Percentiles rank a stretch among this genome's conserved stretches.
Evolutionary conservation across 1,284 basidiomycete species (phyloP).

Genomic region (Vanrija sp.): DNA sequence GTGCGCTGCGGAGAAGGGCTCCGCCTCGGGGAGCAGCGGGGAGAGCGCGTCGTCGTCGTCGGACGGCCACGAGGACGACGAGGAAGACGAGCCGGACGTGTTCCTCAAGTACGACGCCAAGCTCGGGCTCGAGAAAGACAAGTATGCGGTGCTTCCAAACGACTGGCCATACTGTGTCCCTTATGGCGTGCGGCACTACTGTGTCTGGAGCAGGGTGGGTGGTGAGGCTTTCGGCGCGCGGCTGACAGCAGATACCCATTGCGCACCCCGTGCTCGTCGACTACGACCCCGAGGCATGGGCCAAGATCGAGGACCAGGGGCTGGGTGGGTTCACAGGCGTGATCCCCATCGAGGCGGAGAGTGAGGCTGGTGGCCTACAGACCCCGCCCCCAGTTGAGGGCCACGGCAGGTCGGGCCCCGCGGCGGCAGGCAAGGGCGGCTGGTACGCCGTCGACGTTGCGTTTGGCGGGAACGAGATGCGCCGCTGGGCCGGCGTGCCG

Average conservation of each 20-base stretch:
- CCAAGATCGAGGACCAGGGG: conserved; percentile 35
- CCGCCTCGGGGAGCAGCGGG: not conserved
- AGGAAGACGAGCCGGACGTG: conserved; percentile 22
- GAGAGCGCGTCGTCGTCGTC: not conserved
- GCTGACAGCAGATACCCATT: conserved; percentile 38
- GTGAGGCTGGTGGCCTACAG: not conserved
- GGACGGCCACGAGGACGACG: conserved; percentile 6
- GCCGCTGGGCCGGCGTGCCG: conserved; percentile 33
- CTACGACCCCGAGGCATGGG: conserved; percentile 36
- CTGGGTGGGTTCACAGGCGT: conserved; percentile 46
- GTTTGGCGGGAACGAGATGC: conserved; percentile 27
- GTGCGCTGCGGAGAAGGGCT: conserved; percentile 1
- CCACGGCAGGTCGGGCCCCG: conserved; percentile 4
- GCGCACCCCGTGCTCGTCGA: conserved; percentile 40
- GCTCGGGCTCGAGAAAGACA: conserved; percentile 28
- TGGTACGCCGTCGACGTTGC: conserved; percentile 36
- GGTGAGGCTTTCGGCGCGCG: no score
- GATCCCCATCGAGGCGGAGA: conserved; percentile 10
- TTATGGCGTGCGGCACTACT: conserved; percentile 43
- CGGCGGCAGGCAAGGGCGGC: conserved; percentile 11
- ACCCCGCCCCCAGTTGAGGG: not conserved
- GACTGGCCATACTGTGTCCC: conserved; percentile 49
- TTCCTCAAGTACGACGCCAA: conserved; percentile 30
- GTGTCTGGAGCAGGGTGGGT: conserved; percentile 46
- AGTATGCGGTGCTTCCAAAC: conserved; percentile 43